These are phyloP conservation scores for Gamarada debralockiae DNA, from an alignment of 495 filamentous ascomycete genomes.

Conservation along the genomic window DNA sequence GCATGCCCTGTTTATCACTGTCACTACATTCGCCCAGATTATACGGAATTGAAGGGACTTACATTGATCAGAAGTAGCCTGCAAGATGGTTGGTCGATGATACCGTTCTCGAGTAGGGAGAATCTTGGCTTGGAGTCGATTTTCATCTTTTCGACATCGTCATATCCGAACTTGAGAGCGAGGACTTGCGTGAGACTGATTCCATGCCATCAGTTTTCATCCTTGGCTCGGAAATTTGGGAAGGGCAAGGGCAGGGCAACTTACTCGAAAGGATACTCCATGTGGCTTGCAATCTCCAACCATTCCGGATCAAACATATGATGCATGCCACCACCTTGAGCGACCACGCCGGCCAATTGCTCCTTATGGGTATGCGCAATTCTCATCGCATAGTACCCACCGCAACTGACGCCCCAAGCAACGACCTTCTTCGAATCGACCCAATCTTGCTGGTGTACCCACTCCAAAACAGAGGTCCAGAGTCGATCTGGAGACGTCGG, in stretches of 20 bases:
- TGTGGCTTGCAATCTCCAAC: constrained; percentile 21
- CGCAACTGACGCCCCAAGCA: constrained; percentile 67
- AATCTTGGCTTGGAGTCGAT: neutral
- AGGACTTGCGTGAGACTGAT: neutral
- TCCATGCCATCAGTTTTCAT: too few relatives aligned
- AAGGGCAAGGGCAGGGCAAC: too few relatives aligned
- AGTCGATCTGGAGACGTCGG: constrained; percentile 44
- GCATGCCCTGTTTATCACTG: too few relatives aligned
- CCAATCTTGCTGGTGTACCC: constrained; percentile 18
- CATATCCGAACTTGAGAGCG: neutral
- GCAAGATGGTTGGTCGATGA: neutral
- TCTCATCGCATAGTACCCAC: constrained; percentile 72
- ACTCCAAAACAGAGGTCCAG: constrained; percentile 55
- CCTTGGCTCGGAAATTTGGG: too few relatives aligned
- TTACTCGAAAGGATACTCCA: constrained; percentile 1
- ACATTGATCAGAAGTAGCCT: neutral
- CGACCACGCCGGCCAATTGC: constrained; percentile 53
- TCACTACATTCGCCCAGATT: constrained; percentile 55
- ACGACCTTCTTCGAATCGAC: constrained; percentile 31
- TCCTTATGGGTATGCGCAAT: constrained; percentile 65
- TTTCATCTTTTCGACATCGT: neutral
- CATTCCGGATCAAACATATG: constrained; percentile 62
- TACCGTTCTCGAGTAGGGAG: neutral
- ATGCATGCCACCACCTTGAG: constrained; percentile 68
- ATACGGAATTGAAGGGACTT: too few relatives aligned